Conservation (phyloP, 169 alveolate species). For the Fabrea salina region DNA sequence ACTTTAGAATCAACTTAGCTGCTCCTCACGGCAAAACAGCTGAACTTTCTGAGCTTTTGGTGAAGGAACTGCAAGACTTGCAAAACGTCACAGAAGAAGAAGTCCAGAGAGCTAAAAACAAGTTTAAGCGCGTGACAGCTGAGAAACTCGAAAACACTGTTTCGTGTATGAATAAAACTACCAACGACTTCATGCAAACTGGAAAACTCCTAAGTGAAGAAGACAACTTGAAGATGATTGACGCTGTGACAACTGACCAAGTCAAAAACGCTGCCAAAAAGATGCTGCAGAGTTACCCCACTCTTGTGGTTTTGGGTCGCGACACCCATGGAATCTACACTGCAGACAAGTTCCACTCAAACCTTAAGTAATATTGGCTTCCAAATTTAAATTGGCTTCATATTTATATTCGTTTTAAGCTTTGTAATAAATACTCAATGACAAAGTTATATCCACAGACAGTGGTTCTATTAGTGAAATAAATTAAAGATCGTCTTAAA, state of each 20-base stretch:
- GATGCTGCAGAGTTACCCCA: background rate
- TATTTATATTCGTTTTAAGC: too few species aligned
- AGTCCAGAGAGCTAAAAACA: conserved; percentile 12
- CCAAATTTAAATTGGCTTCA: too few species aligned
- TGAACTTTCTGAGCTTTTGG: background rate
- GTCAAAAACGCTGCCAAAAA: background rate
- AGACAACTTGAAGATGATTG: background rate
- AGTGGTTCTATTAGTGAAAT: too few species aligned
- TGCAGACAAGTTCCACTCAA: conserved; percentile 21
- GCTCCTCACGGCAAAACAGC: background rate
- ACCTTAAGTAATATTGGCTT: background rate
- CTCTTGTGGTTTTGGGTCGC: conserved; percentile 13
- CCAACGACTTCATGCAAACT: background rate
- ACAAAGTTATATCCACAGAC: too few species aligned
- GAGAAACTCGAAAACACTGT: background rate
- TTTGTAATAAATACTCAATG: too few species aligned
- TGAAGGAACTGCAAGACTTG: background rate
- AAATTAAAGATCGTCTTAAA: too few species aligned
- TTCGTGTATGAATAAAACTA: background rate
- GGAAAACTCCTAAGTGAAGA: background rate
- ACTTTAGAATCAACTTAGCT: conserved; percentile 19
- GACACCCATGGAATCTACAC: conserved; percentile 3
- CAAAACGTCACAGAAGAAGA: conserved; percentile 26
- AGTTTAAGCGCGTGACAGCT: background rate
- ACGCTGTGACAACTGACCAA: background rate